A percentile compares a stretch with the other conserved stretches of the same genome.
Evolutionary conservation across 2,329 filamentous ascomycete species (phyloP).

Genomic region (Microascus cirrosus): DNA sequence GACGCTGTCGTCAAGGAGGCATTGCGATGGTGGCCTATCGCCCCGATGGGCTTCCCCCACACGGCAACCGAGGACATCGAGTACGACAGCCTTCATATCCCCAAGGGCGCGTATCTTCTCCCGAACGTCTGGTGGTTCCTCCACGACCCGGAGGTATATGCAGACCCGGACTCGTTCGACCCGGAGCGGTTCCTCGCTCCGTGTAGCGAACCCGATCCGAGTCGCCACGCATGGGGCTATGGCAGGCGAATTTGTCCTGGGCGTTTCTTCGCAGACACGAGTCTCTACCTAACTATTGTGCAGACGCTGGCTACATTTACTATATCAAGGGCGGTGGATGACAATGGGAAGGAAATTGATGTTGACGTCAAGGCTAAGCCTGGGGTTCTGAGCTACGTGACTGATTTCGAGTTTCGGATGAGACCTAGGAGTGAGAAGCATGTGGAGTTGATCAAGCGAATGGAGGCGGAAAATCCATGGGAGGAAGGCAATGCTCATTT

Average conservation of each 20-base stretch:
- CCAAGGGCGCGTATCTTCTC: conserved; percentile 20
- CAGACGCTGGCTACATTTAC: conserved; percentile 34
- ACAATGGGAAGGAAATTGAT: neutral
- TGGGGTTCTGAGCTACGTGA: neutral
- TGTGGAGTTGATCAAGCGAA: neutral
- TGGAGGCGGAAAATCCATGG: neutral
- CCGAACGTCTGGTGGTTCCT: conserved; percentile 12
- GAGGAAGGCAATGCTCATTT: neutral
- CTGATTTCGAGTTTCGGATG: neutral
- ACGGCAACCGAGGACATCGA: conserved; percentile 20
- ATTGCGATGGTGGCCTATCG: conserved; percentile 18
- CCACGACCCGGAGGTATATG: conserved; percentile 59
- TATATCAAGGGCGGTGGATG: conserved; percentile 14
- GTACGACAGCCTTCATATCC: conserved; percentile 27
- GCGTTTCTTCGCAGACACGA: conserved; percentile 16
- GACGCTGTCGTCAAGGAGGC: conserved; percentile 22
- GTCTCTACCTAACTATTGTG: conserved; percentile 20
- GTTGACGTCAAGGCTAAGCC: neutral
- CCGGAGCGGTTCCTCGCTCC: conserved; percentile 20
- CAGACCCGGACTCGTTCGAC: conserved; percentile 21
- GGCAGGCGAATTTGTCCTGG: conserved; percentile 24
- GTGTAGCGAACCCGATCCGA: conserved; percentile 17
- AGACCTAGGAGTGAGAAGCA: neutral
- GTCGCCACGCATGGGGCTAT: conserved; percentile 18
- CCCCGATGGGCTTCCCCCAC: conserved; percentile 22